Conservation (phyloP, 2,329 filamentous ascomycete genomes). For the Paramyrothecium roridum region DNA sequence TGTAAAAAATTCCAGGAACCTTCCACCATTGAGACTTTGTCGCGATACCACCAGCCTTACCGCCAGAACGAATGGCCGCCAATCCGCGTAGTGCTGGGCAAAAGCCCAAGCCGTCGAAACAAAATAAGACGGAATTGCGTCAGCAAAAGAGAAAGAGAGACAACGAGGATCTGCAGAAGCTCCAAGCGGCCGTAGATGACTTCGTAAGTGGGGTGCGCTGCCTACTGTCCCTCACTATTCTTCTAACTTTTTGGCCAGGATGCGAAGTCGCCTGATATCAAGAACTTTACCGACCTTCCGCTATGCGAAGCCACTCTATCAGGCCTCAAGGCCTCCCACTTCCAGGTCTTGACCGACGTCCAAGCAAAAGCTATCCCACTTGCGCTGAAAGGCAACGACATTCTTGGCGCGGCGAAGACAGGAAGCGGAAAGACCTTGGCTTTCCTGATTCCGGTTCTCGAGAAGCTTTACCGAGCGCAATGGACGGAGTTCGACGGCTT, state of each 20-base stretch:
- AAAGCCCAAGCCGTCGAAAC: slow-evolving; percentile 20
- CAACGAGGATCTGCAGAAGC: slow-evolving; percentile 28
- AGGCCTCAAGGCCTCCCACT: slow-evolving; percentile 83
- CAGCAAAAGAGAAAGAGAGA: slow-evolving; percentile 35
- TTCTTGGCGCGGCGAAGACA: slow-evolving; percentile 92
- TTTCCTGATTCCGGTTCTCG: slow-evolving; percentile 86
- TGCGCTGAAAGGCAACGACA: slow-evolving; percentile 80
- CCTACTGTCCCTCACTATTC: background rate
- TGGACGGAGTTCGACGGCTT: slow-evolving; percentile 91
- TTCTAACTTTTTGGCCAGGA: slow-evolving; percentile 43
- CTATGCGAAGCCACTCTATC: slow-evolving; percentile 76
- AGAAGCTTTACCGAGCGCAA: slow-evolving; percentile 84
- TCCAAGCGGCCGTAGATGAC: slow-evolving; percentile 28
- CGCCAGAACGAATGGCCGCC: slow-evolving; percentile 14
- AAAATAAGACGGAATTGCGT: slow-evolving; percentile 26
- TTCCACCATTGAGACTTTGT: background rate
- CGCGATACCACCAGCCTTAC: background rate
- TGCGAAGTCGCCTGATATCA: slow-evolving; percentile 53
- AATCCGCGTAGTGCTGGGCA: slow-evolving; percentile 17
- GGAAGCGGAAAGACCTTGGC: slow-evolving; percentile 94
- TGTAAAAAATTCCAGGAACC: background rate
- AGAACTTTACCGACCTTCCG: slow-evolving; percentile 78
- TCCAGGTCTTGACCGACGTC: slow-evolving; percentile 86
- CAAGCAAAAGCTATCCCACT: slow-evolving; percentile 86
- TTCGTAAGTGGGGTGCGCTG: slow-evolving; percentile 21